Percentiles rank a stretch among this genome's conserved stretches.
These are phyloP conservation scores for Neurospora discreta DNA, from an alignment of 495 filamentous ascomycete species.

Conservation along the genomic window DNA sequence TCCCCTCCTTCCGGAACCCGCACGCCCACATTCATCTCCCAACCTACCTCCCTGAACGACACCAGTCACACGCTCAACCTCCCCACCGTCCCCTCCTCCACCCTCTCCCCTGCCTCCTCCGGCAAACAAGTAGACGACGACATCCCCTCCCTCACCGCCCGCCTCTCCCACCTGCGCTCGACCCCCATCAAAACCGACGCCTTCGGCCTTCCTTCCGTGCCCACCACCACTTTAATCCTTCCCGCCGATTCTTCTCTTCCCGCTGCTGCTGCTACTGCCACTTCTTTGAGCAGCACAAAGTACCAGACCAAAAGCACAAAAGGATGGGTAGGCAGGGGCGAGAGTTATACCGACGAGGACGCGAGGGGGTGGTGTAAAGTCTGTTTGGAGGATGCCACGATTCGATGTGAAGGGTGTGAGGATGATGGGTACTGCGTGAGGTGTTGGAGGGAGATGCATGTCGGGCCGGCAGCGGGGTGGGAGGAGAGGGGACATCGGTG, in stretches of 20 bases:
- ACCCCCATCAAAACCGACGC: conserved; percentile 16
- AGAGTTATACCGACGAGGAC: conserved; percentile 47
- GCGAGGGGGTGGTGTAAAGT: conserved; percentile 60
- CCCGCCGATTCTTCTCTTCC: conserved; percentile 36
- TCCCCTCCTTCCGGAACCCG: background rate
- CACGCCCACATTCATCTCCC: background rate
- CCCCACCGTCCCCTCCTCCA: conserved; percentile 25
- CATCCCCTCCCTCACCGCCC: conserved; percentile 30
- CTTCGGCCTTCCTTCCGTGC: conserved; percentile 41
- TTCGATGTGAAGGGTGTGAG: conserved; percentile 53
- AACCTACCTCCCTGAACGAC: background rate
- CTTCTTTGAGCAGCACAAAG: too few relatives aligned
- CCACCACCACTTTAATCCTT: conserved; percentile 22
- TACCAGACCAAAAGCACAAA: background rate
- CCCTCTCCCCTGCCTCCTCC: conserved; percentile 14
- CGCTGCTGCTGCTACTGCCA: too few relatives aligned
- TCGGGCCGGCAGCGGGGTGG: conserved; percentile 43
- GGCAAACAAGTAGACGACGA: conserved; percentile 13
- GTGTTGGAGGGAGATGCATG: conserved; percentile 62
- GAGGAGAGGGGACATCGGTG: conserved; percentile 44
- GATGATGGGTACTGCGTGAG: conserved; percentile 52
- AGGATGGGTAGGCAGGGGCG: conserved; percentile 7
- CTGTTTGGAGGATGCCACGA: conserved; percentile 53
- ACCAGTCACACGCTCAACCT: conserved; percentile 10
- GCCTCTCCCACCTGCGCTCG: conserved; percentile 22